A percentile compares a stretch with the other conserved stretches of the same genome.
phyloP scores from a whole-genome alignment of 768 basidiomycete species.

The Lyophyllum decastes region DNA sequence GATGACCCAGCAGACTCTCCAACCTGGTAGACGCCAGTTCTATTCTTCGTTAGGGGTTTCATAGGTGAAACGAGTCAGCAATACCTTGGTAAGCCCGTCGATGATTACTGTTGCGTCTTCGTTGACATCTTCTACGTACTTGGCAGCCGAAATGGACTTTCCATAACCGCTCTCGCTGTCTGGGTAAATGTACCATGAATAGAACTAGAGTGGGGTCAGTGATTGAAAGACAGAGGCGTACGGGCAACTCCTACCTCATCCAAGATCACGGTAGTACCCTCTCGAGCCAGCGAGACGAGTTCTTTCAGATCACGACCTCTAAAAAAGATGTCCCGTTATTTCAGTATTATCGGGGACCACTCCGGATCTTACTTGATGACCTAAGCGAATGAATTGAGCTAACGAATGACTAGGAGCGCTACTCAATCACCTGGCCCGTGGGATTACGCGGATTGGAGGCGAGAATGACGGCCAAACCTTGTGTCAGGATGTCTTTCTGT shows the following conservation, averaged over 20 bases:
- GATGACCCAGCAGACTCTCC: conserved; percentile 92
- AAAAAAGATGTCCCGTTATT: background rate
- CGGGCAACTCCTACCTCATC: conserved; percentile 59
- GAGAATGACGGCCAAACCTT: conserved; percentile 83
- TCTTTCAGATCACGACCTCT: conserved; percentile 82
- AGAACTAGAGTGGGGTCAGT: conserved; percentile 58
- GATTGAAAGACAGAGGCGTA: background rate
- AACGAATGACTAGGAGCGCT: background rate
- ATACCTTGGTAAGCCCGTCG: conserved; percentile 89
- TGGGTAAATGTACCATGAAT: conserved; percentile 94
- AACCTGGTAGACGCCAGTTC: conserved; percentile 96
- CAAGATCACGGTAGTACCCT: conserved; percentile 82
- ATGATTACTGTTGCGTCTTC: conserved; percentile 82
- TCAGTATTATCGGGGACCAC: background rate
- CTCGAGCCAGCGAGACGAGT: conserved; percentile 70
- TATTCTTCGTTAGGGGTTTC: conserved; percentile 29
- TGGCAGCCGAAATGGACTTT: conserved; percentile 78
- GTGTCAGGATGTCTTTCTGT: conserved; percentile 77
- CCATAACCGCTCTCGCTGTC: conserved; percentile 75
- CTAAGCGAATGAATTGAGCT: conserved; percentile 22
- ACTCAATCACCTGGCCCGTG: conserved; percentile 75
- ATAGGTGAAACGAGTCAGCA: background rate
- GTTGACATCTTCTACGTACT: conserved; percentile 87
- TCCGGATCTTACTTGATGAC: conserved; percentile 47
- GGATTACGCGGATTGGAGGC: conserved; percentile 97